These are phyloP conservation scores for Calonectria pseudoturangicola DNA, from an alignment of 2,329 filamentous ascomycete genomes.

Conservation along the genomic window DNA sequence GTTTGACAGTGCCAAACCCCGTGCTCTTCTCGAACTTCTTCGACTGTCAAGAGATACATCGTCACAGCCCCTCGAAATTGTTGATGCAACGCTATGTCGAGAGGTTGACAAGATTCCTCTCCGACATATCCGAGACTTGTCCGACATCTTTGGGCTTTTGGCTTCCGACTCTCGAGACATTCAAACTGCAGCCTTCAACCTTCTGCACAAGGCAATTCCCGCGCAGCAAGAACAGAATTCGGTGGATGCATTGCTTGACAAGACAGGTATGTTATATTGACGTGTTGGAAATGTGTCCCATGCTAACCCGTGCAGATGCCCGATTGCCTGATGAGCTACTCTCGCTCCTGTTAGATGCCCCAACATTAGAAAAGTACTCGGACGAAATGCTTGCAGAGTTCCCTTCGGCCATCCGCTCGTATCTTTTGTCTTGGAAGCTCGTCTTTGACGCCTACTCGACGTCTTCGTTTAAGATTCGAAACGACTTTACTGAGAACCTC, in stretches of 20 bases:
- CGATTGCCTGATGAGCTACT: constrained; percentile 89
- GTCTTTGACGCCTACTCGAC: constrained; percentile 90
- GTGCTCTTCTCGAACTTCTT: constrained; percentile 78
- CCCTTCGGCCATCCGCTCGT: constrained; percentile 82
- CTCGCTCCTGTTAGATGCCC: constrained; percentile 87
- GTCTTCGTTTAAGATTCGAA: constrained; percentile 87
- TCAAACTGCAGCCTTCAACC: constrained; percentile 86
- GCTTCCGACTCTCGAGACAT: constrained; percentile 84
- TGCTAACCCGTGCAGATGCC: constrained; percentile 67
- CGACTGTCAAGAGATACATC: constrained; percentile 67
- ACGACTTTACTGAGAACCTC: constrained; percentile 86
- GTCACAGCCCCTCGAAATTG: constrained; percentile 82
- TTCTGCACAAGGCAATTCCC: constrained; percentile 89
- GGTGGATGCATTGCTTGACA: constrained; percentile 83
- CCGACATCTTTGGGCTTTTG: constrained; percentile 84
- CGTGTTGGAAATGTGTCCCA: rapidly evolving
- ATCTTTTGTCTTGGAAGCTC: constrained; percentile 91
- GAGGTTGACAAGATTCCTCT: constrained; percentile 79
- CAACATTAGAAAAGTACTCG: constrained; percentile 80
- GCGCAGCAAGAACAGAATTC: constrained; percentile 87
- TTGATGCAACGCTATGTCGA: constrained; percentile 84
- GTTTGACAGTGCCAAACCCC: constrained; percentile 72
- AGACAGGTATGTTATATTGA: constrained; percentile 69
- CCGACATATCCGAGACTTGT: constrained; percentile 76
- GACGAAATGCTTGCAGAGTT: constrained; percentile 81